A percentile compares a stretch with the other conserved stretches of the same genome.
Evolutionary conservation across 2,329 filamentous ascomycete genomes (phyloP).

Genomic region (Aspergillus cejpii): DNA sequence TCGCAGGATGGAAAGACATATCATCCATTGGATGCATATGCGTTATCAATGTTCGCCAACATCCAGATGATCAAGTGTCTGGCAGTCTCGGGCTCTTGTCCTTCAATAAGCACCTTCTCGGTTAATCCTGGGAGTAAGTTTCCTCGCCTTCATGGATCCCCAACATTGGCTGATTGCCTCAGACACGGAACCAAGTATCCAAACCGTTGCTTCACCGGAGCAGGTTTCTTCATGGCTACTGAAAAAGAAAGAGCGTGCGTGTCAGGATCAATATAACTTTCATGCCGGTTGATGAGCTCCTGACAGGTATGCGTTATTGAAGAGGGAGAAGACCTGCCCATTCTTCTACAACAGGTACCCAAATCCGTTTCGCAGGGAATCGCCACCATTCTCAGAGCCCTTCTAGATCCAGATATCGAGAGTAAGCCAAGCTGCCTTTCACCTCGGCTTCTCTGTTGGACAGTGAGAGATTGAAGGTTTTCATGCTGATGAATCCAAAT

Average conservation of each 20-base stretch:
- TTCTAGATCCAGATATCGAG: slow-evolving; percentile 22
- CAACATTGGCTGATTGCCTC: neutral
- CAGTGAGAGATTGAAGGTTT: neutral
- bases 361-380: slow-evolving; percentile 20
- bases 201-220: slow-evolving; percentile 16
- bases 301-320: neutral
- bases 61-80: slow-evolving; percentile 21
- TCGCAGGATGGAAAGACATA: slow-evolving; percentile 21
- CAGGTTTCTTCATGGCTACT: slow-evolving; percentile 21
- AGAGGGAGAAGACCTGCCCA: slow-evolving; percentile 19
- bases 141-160: neutral
- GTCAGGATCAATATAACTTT: neutral
- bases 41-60: slow-evolving; percentile 25
- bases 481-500: neutral
- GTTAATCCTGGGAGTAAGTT: slow-evolving; percentile 25
- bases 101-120: slow-evolving; percentile 19
- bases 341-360: slow-evolving; percentile 21
- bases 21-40: slow-evolving; percentile 22
- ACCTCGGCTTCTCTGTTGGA: neutral
- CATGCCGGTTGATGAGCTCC: neutral
- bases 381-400: slow-evolving; percentile 18
- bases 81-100: slow-evolving; percentile 7
- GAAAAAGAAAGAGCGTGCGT: slow-evolving; percentile 20
- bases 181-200: slow-evolving; percentile 23
- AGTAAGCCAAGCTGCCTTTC: slow-evolving; percentile 12